phyloP scores from a whole-genome alignment of 257 asterid genomes.

The Gentiana straminea region DNA sequence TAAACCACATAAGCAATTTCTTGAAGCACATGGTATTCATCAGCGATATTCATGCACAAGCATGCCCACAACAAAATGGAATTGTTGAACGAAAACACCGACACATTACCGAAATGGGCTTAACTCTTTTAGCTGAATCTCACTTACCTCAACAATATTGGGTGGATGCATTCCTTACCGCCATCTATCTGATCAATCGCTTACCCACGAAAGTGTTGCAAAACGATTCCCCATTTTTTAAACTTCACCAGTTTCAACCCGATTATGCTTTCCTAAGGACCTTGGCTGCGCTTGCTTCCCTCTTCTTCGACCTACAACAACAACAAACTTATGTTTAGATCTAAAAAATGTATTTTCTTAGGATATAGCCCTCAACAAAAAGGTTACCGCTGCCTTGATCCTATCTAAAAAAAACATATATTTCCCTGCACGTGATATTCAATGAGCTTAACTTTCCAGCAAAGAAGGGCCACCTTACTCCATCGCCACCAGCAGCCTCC shows the following conservation, averaged over 20 bases:
- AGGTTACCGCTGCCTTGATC: not conserved
- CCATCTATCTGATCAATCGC: not conserved
- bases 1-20: not conserved
- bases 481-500: not conserved
- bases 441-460: not conserved
- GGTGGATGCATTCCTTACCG: not conserved
- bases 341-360: no score
- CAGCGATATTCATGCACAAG: not conserved
- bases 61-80: not conserved
- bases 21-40: not conserved
- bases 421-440: not conserved
- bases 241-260: not conserved
- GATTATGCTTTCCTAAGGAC: not conserved
- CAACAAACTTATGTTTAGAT: not conserved
- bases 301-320: not conserved
- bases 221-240: no score
- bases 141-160: not conserved
- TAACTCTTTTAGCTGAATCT: not conserved
- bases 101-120: not conserved
- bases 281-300: slow-evolving; percentile 5
- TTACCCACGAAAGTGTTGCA: not conserved
- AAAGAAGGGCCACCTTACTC: not conserved
- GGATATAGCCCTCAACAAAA: no score
- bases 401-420: not conserved
- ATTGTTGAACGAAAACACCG: not conserved